Conservation (phyloP, 305 asterid genomes). For the Lippia alba region DNA sequence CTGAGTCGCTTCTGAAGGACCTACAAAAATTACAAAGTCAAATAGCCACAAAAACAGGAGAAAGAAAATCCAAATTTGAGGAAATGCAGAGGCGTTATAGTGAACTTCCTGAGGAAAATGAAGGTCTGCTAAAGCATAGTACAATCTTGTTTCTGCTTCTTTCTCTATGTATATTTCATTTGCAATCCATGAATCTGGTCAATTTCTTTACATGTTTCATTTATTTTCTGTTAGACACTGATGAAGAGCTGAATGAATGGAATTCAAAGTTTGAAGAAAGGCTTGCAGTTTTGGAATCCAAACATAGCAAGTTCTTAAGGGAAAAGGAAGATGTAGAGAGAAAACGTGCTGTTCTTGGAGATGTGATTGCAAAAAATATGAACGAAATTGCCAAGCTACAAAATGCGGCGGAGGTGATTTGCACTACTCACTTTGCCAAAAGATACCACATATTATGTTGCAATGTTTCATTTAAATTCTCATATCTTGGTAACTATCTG, state of each 20-base stretch:
- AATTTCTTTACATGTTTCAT: constrained; percentile 13
- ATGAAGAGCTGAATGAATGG: constrained; percentile 94
- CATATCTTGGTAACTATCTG: constrained; percentile 32
- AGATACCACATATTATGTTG: constrained; percentile 33
- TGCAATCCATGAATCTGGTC: constrained; percentile 24
- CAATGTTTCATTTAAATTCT: constrained; percentile 4
- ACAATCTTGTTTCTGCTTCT: constrained; percentile 25
- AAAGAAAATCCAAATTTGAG: constrained; percentile 82
- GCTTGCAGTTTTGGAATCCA: constrained; percentile 65
- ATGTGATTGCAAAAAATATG: constrained; percentile 44
- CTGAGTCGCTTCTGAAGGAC: constrained; percentile 73
- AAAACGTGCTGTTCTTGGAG: constrained; percentile 49
- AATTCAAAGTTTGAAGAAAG: constrained; percentile 82
- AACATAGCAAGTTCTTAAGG: constrained; percentile 61
- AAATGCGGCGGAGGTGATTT: constrained; percentile 73
- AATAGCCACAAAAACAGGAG: constrained; percentile 78
- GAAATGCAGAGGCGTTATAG: constrained; percentile 67
- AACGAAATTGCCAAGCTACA: constrained; percentile 74
- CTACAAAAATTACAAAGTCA: constrained; percentile 62
- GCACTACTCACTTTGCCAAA: constrained; percentile 29
- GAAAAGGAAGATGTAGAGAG: constrained; percentile 68
- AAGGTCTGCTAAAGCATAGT: constrained; percentile 55
- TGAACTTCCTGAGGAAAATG: constrained; percentile 78
- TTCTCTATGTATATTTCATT: constrained; percentile 21
- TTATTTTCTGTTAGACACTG: constrained; percentile 68